Evolutionary conservation across 2,329 filamentous ascomycete species (phyloP), one percentile per base, ranked within the genome.

Genomic region (Sporothrix dimorphospora): DNA sequence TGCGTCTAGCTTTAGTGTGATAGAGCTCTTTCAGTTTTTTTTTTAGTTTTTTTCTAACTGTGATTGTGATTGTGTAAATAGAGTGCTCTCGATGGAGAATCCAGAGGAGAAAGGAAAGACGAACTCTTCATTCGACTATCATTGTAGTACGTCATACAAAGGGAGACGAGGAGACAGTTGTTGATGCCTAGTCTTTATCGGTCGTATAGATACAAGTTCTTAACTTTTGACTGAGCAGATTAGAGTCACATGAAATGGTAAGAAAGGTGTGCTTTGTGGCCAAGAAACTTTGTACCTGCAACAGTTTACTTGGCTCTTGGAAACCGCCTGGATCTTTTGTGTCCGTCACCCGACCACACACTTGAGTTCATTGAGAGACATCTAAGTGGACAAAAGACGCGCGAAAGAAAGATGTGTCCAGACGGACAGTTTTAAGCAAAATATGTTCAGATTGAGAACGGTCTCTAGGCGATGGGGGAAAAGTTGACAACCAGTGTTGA

Each of bases 1-100:
- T 59, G 53, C 53, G 53, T 59, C 53, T n/a, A 59, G 27, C 27
- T 38, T 55, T 59, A 38, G 53, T 59, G 53, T 27, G 14, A n/a
- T n/a, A 6, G 53, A n/a, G 24, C 53, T 57, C 27, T 30, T 30
- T 21, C 19, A 9, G 7, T 19, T 0, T 9, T 57, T 27, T 3
- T 57, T 34, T 6, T n/a, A 9, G 7, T 19, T 0, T 9, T 57
- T 27, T 3, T 57, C 19, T 6, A n/a, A n/a, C n/a, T n/a, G n/a
- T 57, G 27, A n/a, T 51, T 51, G 47, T 51, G 47, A 21, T 21
- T 51, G 45, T 47, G 45, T 51, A 51, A 51, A 21, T n/a, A 19
- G 19, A 5, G 8, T 47, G 6, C 6, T 21, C 1, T 19, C 21
- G 1, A n/a, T 21, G 1, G 14, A 5, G 9, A 51, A 19, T 51